phyloP scores from a whole-genome alignment of 345 rosid species.

The Bretschneidera sinensis region DNA sequence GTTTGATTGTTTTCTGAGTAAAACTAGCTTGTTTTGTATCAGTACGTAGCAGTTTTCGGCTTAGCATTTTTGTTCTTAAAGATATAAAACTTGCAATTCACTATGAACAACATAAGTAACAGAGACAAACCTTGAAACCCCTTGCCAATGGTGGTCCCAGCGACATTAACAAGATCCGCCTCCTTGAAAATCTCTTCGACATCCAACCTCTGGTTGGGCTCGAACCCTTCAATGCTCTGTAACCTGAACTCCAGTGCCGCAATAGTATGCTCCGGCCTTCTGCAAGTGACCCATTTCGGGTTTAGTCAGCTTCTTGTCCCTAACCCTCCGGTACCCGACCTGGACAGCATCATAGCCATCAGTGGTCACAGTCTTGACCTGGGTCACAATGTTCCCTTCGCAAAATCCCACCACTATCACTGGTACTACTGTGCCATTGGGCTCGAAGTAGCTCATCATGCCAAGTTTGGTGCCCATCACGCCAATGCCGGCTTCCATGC shows the following conservation, averaged over 20 bases:
- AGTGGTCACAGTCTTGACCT: constrained; percentile 67
- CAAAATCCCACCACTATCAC: constrained; percentile 90
- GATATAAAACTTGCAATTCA: neutral
- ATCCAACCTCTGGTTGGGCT: constrained; percentile 56
- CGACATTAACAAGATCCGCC: constrained; percentile 81
- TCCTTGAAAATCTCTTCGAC: constrained; percentile 78
- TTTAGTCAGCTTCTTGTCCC: constrained; percentile 82
- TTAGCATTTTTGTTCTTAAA: too few relatives aligned
- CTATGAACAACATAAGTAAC: neutral
- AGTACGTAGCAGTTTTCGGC: too few relatives aligned
- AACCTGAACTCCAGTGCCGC: constrained; percentile 82
- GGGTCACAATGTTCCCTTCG: constrained; percentile 93
- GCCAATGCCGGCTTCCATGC: constrained; percentile 89
- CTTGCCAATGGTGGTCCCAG: constrained; percentile 92
- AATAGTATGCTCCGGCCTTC: constrained; percentile 73
- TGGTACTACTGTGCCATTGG: constrained; percentile 70
- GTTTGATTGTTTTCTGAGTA: too few relatives aligned
- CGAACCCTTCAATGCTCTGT: constrained; percentile 53
- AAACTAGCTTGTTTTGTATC: too few relatives aligned
- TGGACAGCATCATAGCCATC: constrained; percentile 94
- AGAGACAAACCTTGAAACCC: constrained; percentile 78
- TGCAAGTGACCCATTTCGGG: constrained; percentile 87
- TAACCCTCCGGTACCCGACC: constrained; percentile 76
- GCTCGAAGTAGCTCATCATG: constrained; percentile 85
- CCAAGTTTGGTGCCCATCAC: constrained; percentile 97